phyloP scores from a whole-genome alignment of 768 basidiomycete species.

The Amanita fuliginea region DNA sequence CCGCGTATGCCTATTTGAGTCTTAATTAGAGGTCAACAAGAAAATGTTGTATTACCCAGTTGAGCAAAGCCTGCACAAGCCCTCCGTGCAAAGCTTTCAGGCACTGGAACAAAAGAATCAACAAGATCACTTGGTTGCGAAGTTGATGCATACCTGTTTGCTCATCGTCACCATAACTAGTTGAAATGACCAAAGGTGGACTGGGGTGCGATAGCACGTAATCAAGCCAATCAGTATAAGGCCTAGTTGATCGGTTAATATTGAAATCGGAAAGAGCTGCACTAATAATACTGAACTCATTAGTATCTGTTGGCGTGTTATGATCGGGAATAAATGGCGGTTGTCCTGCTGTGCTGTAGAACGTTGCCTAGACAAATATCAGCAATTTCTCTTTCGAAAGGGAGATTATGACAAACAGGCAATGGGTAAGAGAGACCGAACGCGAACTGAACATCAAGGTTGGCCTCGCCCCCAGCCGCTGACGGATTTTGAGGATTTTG shows the following conservation, averaged over 20 bases:
- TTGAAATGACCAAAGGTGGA: conserved; percentile 53
- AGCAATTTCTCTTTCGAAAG: neutral
- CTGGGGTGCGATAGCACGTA: conserved; percentile 35
- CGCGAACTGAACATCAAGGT: conserved; percentile 58
- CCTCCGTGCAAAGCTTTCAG: conserved; percentile 43
- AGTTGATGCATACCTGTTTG: conserved; percentile 37
- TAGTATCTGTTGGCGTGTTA: conserved; percentile 24
- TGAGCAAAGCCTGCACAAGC: conserved; percentile 53
- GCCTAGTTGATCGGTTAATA: conserved; percentile 10
- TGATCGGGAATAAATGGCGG: conserved; percentile 48
- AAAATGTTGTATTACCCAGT: conserved; percentile 28
- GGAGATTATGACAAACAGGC: conserved; percentile 15
- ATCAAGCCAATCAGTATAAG: conserved; percentile 44
- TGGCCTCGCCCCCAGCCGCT: conserved; percentile 51
- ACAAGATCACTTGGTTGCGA: neutral
- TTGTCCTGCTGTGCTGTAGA: conserved; percentile 51
- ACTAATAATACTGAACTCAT: conserved; percentile 17
- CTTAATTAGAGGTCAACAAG: neutral
- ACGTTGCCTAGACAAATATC: conserved; percentile 23
- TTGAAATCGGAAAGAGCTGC: neutral
- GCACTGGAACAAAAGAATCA: conserved; percentile 12
- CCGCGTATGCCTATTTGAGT: conserved; percentile 46
- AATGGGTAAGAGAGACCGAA: conserved; percentile 57
- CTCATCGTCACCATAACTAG: conserved; percentile 65
- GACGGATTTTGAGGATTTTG: conserved; percentile 43